phyloP scores from a whole-genome alignment of 352 stramenopile genomes.

The Phytophthora meadii region DNA sequence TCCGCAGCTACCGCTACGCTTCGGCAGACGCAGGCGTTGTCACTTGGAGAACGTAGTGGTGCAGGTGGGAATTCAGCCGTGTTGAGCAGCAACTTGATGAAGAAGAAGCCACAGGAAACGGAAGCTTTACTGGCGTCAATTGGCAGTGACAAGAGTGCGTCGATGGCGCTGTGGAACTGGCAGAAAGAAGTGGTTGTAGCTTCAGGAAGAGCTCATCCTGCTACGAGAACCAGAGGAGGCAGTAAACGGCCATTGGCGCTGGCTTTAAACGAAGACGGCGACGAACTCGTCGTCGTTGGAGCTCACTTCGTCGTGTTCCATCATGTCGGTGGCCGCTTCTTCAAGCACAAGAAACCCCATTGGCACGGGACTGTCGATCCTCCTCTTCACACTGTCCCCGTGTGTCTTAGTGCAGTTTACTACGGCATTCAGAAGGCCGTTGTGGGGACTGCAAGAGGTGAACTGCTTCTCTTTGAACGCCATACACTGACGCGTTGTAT shows the following conservation, averaged over 20 bases:
- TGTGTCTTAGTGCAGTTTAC: conserved; percentile 62
- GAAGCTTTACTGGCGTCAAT: conserved; percentile 70
- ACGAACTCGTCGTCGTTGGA: conserved; percentile 70
- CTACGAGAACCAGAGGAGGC: conserved; percentile 20
- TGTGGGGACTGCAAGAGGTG: conserved; percentile 65
- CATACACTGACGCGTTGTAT: conserved; percentile 59
- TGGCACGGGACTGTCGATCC: conserved; percentile 33
- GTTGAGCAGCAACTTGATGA: conserved; percentile 53
- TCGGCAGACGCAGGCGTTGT: conserved; percentile 38
- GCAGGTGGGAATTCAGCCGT: conserved; percentile 34
- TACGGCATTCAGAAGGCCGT: conserved; percentile 62
- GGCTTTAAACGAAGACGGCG: conserved; percentile 71
- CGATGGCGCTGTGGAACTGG: conserved; percentile 88
- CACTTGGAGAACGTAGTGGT: conserved; percentile 38
- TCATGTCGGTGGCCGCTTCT: conserved; percentile 57
- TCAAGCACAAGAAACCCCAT: conserved; percentile 76
- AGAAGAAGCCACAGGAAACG: conserved; percentile 65
- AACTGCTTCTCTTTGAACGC: conserved; percentile 77
- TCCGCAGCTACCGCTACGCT: conserved; percentile 53
- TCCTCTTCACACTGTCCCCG: conserved; percentile 52
- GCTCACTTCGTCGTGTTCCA: conserved; percentile 74
- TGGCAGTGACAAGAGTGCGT: conserved; percentile 61
- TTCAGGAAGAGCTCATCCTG: conserved; percentile 55
- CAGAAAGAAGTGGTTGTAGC: conserved; percentile 63
- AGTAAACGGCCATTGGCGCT: conserved; percentile 55